phyloP scores from a whole-genome alignment of 2,329 filamentous ascomycete species.

The Pyrenophora seminiperda region DNA sequence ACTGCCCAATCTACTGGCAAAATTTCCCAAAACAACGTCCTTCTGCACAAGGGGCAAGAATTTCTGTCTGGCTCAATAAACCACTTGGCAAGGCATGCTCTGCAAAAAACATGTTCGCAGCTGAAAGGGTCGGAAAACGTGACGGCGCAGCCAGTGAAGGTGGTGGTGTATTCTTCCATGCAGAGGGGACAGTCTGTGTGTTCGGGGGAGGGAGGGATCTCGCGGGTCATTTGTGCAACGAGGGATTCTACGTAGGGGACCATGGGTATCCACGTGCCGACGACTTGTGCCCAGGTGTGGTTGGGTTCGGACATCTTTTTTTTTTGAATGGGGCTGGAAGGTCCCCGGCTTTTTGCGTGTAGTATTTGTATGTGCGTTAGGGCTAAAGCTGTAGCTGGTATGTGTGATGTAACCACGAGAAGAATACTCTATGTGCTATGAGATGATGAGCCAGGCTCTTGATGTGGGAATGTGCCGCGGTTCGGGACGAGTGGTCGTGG shows the following conservation, averaged over 20 bases:
- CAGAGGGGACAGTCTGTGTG: constrained; percentile 5
- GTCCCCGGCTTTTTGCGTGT: no score
- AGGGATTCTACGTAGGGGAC: constrained; percentile 1
- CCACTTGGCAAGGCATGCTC: constrained; percentile 1
- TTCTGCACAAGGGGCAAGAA: constrained; percentile 4
- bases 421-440: no score
- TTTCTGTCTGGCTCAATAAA: background rate
- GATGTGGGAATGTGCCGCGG: constrained; percentile 96
- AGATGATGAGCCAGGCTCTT: constrained; percentile 93
- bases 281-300: no score
- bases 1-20: no score
- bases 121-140: background rate
- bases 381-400: no score
- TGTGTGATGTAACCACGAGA: no score
- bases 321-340: no score
- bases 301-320: no score
- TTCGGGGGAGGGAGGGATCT: background rate
- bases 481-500: constrained; percentile 80
- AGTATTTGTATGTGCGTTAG: no score
- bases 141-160: background rate
- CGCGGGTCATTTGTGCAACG: background rate
- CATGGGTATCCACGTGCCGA: no score
- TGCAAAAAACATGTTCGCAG: constrained; percentile 9
- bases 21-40: background rate
- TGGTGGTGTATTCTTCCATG: background rate